A percentile compares a stretch with the other conserved stretches of the same genome.
Evolutionary conservation across 2,329 filamentous ascomycete genomes (phyloP).

Genomic region (Colletotrichum sublineola): DNA sequence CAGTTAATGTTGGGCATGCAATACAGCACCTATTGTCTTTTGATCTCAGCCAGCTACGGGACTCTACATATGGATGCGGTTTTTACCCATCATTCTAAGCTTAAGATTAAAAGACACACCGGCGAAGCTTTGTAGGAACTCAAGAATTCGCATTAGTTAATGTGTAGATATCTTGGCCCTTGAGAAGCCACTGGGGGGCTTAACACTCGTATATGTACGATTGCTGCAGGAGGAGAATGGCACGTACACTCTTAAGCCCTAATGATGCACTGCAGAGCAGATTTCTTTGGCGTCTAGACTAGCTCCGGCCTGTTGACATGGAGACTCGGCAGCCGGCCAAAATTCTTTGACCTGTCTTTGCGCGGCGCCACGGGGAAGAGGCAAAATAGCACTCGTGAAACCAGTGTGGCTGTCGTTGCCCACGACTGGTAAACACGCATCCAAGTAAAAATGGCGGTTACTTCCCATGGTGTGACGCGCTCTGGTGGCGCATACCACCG

Average conservation of each 20-base stretch:
- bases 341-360: constrained; percentile 24
- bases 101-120: background rate
- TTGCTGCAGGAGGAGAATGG: background rate
- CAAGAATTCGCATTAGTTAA: background rate
- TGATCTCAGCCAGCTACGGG: background rate
- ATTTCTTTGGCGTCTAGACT: constrained; percentile 2
- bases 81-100: background rate
- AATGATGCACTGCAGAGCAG: background rate
- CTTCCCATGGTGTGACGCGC: constrained; percentile 10
- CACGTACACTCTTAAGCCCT: constrained; percentile 8
- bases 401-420: constrained; percentile 10
- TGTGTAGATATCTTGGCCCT: no score
- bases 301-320: constrained; percentile 27
- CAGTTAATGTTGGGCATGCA: background rate
- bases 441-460: constrained; percentile 12
- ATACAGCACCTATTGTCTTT: no score
- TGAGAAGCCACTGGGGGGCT: no score
- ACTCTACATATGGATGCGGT: background rate
- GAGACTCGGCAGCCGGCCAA: constrained; percentile 9
- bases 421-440: background rate
- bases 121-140: no score
- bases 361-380: constrained; percentile 11
- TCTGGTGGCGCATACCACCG: background rate
- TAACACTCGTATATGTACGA: background rate
- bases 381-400: constrained; percentile 23